Evolutionary conservation across 2,329 filamentous ascomycete species (phyloP).

Genomic region (Fusarium haematococcum): DNA sequence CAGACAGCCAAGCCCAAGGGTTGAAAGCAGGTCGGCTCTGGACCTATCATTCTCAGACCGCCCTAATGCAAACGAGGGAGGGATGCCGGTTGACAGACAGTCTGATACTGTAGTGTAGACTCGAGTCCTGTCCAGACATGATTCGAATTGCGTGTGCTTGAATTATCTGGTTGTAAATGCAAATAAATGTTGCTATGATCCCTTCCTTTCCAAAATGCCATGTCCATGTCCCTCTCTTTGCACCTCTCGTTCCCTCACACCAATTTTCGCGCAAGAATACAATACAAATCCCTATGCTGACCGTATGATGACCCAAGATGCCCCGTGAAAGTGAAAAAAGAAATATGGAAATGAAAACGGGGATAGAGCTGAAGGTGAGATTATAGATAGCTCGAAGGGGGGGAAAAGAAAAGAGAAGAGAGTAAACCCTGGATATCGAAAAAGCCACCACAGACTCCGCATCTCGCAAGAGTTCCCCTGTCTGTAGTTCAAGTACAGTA

Average conservation of each 20-base stretch:
- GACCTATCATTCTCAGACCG: neutral
- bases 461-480: constrained; percentile 21
- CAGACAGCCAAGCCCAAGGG: neutral
- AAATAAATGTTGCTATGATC: neutral
- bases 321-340: constrained; percentile 12
- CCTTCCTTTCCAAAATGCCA: neutral
- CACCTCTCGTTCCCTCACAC: constrained; percentile 1
- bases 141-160: constrained; percentile 3
- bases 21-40: neutral
- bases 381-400: neutral
- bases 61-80: neutral
- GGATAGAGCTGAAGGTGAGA: constrained; percentile 1
- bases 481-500: constrained; percentile 13
- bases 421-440: constrained; percentile 31
- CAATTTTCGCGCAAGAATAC: constrained; percentile 6
- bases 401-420: constrained; percentile 1
- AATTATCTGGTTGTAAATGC: constrained; percentile 2
- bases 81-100: neutral
- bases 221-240: neutral
- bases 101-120: neutral
- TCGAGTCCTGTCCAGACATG: neutral
- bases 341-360: neutral
- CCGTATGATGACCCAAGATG: constrained; percentile 16
- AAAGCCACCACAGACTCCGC: constrained; percentile 33
- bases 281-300: constrained; percentile 24